These are phyloP conservation scores for Arthroderma sp. DNA, from an alignment of 2,329 filamentous ascomycete species.

Conservation along the genomic window DNA sequence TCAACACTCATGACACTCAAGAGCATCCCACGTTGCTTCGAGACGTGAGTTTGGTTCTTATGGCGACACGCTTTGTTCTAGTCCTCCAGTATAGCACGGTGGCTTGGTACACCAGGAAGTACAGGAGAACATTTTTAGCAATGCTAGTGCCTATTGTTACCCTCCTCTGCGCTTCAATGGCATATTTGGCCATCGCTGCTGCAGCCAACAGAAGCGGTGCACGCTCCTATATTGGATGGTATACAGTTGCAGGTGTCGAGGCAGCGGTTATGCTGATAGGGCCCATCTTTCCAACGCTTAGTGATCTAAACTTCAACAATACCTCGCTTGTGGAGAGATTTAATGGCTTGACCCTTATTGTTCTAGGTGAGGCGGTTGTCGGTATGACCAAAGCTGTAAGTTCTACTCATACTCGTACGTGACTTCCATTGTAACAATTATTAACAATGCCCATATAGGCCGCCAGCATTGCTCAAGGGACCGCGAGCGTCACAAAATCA, in stretches of 20 bases:
- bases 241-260: slow-evolving; percentile 38
- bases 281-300: slow-evolving; percentile 34
- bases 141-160: slow-evolving; percentile 4
- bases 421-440: not conserved
- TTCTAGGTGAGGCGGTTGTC: slow-evolving; percentile 48
- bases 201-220: not conserved
- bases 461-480: slow-evolving; percentile 9
- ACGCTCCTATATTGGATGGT: slow-evolving; percentile 32
- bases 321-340: slow-evolving; percentile 49
- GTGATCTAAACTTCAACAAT: slow-evolving; percentile 39
- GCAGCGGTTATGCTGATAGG: slow-evolving; percentile 38
- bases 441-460: slow-evolving; percentile 4
- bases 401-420: not conserved
- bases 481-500: slow-evolving; percentile 5
- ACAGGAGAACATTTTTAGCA: slow-evolving; percentile 16
- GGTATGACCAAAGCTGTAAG: slow-evolving; percentile 15
- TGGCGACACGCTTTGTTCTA: slow-evolving; percentile 40
- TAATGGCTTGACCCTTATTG: slow-evolving; percentile 46
- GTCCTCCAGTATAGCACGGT: slow-evolving; percentile 40
- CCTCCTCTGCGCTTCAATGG: not conserved
- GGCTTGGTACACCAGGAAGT: slow-evolving; percentile 14
- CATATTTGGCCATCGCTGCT: not conserved
- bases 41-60: slow-evolving; percentile 32
- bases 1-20: slow-evolving; percentile 11
- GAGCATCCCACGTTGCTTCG: slow-evolving; percentile 18